These are phyloP conservation scores for Scedosporium apiospermum DNA, from an alignment of 2,329 filamentous ascomycete genomes.

Conservation along the genomic window DNA sequence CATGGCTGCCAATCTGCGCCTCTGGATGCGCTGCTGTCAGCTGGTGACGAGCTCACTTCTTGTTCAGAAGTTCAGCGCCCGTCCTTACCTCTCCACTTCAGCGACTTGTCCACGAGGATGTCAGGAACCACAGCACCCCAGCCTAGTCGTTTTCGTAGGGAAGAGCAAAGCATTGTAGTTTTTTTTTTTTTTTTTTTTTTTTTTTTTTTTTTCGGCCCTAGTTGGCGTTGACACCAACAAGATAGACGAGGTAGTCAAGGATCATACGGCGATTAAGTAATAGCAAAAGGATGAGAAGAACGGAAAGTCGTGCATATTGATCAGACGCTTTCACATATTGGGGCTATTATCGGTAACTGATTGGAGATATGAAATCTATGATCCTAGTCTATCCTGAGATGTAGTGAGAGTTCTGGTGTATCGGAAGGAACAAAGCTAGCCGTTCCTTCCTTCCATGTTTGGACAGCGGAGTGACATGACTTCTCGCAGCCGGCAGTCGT, in stretches of 20 bases:
- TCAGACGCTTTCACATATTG: neutral
- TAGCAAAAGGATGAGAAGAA: neutral
- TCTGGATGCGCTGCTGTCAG: slow-evolving; percentile 22
- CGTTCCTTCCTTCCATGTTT: neutral
- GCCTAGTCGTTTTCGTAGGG: slow-evolving; percentile 24
- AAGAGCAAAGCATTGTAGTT: slow-evolving; percentile 27
- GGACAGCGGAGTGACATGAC: neutral
- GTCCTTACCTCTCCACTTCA: slow-evolving; percentile 16
- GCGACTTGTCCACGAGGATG: slow-evolving; percentile 12
- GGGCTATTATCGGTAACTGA: neutral
- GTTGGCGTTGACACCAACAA: neutral
- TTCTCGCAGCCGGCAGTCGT: neutral
- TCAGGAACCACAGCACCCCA: slow-evolving; percentile 23
- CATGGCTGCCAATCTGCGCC: slow-evolving; percentile 29
- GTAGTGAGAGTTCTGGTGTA: neutral
- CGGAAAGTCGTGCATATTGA: too few relatives aligned
- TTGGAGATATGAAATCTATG: slow-evolving; percentile 2
- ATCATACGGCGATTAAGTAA: neutral
- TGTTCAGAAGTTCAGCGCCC: neutral
- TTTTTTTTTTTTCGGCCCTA: too few relatives aligned
- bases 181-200: too few relatives aligned
- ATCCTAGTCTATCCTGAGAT: neutral
- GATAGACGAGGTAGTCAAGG: too few relatives aligned
- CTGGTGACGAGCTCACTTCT: slow-evolving; percentile 7
- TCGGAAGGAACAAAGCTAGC: neutral